Conservation (phyloP, 2,329 filamentous ascomycete genomes). For the Aspergillus brasiliensis region DNA sequence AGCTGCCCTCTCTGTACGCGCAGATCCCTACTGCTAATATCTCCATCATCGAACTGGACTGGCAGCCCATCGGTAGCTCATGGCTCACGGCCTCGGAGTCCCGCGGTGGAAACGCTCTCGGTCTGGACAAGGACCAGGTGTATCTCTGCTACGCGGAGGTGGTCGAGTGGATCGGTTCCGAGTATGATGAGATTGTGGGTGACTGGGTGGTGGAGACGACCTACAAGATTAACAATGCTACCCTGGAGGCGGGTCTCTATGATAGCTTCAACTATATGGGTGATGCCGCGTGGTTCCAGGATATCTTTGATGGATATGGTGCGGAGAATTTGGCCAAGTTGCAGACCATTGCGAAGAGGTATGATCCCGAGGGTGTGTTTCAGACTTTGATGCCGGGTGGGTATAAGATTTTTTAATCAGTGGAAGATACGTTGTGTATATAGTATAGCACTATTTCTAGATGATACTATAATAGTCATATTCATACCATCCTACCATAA, state of each 20-base stretch:
- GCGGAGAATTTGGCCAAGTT: slow-evolving; percentile 33
- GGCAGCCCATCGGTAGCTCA: slow-evolving; percentile 39
- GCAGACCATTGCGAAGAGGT: slow-evolving; percentile 34
- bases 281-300: slow-evolving; percentile 40
- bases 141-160: slow-evolving; percentile 44
- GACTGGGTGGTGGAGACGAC: slow-evolving; percentile 36
- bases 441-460: too few species aligned
- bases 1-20: slow-evolving; percentile 43
- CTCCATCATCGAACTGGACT: slow-evolving; percentile 45
- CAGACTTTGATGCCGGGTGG: slow-evolving; percentile 42
- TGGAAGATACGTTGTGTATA: background rate
- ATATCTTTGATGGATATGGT: slow-evolving; percentile 39
- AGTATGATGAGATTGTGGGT: slow-evolving; percentile 33
- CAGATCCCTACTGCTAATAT: slow-evolving; percentile 38
- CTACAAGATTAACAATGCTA: slow-evolving; percentile 32
- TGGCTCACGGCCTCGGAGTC: slow-evolving; percentile 36
- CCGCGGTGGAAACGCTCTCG: slow-evolving; percentile 31
- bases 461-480: too few species aligned
- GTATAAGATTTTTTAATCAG: slow-evolving; percentile 37
- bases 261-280: slow-evolving; percentile 40
- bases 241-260: slow-evolving; percentile 27
- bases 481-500: background rate
- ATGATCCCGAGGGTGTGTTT: slow-evolving; percentile 42
- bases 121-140: slow-evolving; percentile 34
- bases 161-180: slow-evolving; percentile 36